These are phyloP conservation scores for Nicotiana sylvestris DNA, from an alignment of 257 asterid species.

Conservation along the genomic window DNA sequence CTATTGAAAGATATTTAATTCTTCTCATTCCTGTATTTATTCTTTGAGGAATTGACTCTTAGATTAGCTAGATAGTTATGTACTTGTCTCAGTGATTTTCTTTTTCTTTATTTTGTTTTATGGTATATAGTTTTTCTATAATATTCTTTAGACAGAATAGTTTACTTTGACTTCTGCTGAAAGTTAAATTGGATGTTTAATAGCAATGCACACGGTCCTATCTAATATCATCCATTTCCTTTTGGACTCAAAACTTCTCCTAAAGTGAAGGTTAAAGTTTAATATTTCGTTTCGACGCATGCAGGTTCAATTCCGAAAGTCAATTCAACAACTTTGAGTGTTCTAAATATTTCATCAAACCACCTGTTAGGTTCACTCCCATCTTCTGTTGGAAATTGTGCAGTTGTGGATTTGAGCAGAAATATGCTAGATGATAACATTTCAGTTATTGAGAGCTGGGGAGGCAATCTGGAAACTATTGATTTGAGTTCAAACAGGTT, in stretches of 20 bases:
- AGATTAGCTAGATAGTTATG: slow-evolving; percentile 3
- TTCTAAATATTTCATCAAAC: slow-evolving; percentile 75
- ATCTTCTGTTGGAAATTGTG: slow-evolving; percentile 56
- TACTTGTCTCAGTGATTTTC: background rate
- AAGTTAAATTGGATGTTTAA: background rate
- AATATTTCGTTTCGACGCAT: slow-evolving; percentile 1
- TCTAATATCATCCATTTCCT: background rate
- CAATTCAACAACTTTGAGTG: slow-evolving; percentile 59
- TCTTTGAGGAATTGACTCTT: background rate
- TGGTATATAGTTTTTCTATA: background rate
- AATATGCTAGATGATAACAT: slow-evolving; percentile 54
- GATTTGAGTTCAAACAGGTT: slow-evolving; percentile 80
- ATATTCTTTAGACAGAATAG: background rate
- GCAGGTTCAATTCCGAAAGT: slow-evolving; percentile 62
- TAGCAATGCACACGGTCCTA: background rate
- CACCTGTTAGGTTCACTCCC: slow-evolving; percentile 65
- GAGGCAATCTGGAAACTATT: slow-evolving; percentile 44
- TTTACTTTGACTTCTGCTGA: background rate
- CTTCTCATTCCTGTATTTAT: background rate
- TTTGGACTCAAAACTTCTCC: background rate
- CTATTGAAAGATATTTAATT: background rate
- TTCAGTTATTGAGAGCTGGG: slow-evolving; percentile 53
- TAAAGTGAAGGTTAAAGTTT: background rate
- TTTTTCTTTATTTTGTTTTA: background rate
- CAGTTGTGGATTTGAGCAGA: slow-evolving; percentile 61